These are phyloP conservation scores for Vaccinium vitisidaea DNA, from an alignment of 148 eudicot species.

Conservation along the genomic window DNA sequence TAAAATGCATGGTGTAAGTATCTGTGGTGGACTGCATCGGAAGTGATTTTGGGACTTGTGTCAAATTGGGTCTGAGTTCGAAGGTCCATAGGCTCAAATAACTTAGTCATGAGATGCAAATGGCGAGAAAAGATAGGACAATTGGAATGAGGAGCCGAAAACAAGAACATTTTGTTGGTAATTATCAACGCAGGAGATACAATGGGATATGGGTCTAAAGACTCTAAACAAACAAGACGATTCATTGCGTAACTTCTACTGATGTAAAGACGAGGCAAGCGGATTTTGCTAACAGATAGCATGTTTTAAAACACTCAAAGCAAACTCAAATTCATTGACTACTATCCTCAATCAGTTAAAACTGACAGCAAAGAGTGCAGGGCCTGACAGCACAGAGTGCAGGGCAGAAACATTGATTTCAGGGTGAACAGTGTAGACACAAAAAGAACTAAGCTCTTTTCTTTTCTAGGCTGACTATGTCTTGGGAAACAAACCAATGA, in stretches of 20 bases:
- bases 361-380: not conserved
- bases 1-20: constrained; percentile 15
- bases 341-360: constrained; percentile 5
- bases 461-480: too few relatives aligned
- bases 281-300: constrained; percentile 4
- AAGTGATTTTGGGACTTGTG: not conserved
- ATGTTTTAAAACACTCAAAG: not conserved
- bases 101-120: not conserved
- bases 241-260: not conserved
- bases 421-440: too few relatives aligned
- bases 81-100: not conserved
- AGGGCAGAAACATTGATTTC: too few relatives aligned
- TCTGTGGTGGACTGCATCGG: not conserved
- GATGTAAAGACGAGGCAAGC: not conserved
- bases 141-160: not conserved
- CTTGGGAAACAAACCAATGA: too few relatives aligned
- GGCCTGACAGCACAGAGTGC: too few relatives aligned
- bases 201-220: not conserved
- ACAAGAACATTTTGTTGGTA: not conserved
- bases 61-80: not conserved
- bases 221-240: constrained; percentile 3
- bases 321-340: not conserved
- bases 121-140: not conserved
- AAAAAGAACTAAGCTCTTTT: too few relatives aligned
- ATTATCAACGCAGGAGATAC: not conserved